Base-by-base conservation (phyloP, 257 asterid genomes). In the Solanum microdontum region DNA sequence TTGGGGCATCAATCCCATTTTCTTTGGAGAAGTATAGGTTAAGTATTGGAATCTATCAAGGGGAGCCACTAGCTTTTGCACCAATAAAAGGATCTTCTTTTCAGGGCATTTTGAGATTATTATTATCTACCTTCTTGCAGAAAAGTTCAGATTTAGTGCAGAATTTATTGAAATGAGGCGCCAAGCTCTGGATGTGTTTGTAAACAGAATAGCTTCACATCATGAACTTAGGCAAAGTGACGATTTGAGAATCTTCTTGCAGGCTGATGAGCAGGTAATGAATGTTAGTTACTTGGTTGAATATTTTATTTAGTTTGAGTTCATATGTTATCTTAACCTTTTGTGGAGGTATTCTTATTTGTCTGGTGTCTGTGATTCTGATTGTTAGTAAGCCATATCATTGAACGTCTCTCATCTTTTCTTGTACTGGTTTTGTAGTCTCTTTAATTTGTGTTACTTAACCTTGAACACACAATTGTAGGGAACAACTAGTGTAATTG, bases 111-210 rank as follows among this genome's bases (percentile, higher is more conserved):
- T 68, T 84, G 83, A 82, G 48, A 26, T 58, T 88, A 83, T 89
- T 86, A 87, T 88, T 87, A 60, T 87, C 66, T 87, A 83, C 83
- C 88, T 86, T 73, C 85, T 40, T 60, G 84, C 97, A 96, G 99
- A 96, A 92, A 96, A 96, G 89, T 96, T 94, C 91, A 92, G 98
- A 91, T 96, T 95, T 91, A 95, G 94, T 91, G 98, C 99, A 40
- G 99, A 96, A 87, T 96, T 96, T 91, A 96, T 96, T 89, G 99
- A 96, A 89, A 96, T 95, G 99, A 93, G 99, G 93, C 98, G 99
- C 84, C 98, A 93, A 92, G 99, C 98, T 23, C 85, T 97, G 88
- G 96, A 95, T 90, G 89, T 95, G 43, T 97, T 97, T 91, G 93
- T 97, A 90, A 94, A 97, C 91, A 93, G 99, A 79, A 91, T 95